Base-by-base conservation (phyloP, 352 stramenopile species). In the Pythium aristosporum region DNA sequence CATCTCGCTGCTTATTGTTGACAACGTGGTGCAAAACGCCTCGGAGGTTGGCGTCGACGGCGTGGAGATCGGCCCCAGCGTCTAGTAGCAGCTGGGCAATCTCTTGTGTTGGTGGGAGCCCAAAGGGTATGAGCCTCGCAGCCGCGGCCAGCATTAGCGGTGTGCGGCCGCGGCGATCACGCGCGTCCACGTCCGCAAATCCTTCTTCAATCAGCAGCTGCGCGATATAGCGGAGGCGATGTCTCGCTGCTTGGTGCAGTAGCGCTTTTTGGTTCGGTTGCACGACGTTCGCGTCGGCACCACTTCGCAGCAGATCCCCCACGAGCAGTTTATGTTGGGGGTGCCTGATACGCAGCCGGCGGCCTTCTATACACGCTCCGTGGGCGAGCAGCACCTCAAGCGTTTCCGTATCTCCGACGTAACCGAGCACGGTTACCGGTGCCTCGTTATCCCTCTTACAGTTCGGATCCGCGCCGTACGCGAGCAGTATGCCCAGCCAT, bases 81-180 rank as follows among this genome's bases (percentile, higher is more conserved):
- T 47, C 15, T 7, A 58, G 16, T 5, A 58, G 32, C 8, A 21
- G 16, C 2, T 39, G 21, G 36, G 18, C 20, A 2, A 58, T 16
- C 20, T 48, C 5, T 50, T 50, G 16, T 5, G 25, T 5, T 30
- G 25, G 25, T 30, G 25, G 25, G 25, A 5, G 25, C 25, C 5
- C 25, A 30, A 30, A 30, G 25, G 3, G 25, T 30, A 5, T 5
- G 20, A 2, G 7, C 34, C 16, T 21, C 11, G 5, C 25, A 30
- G 18, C n/a, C 30, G 18, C 50, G 9, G 18, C 15, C n/a, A 20
- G 8, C 55, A 62, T 62, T 10, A 62, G 30, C 15, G 55, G 55
- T 10, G 55, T 62, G 41, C 41, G 30, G 25, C 55, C 55, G 13
- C 21, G 23, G 10, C 8, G 20, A 18, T 44, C 39, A 16, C 10